These are phyloP conservation scores for Boletellus emodensis DNA, from an alignment of 768 basidiomycete genomes.

Conservation along the genomic window DNA sequence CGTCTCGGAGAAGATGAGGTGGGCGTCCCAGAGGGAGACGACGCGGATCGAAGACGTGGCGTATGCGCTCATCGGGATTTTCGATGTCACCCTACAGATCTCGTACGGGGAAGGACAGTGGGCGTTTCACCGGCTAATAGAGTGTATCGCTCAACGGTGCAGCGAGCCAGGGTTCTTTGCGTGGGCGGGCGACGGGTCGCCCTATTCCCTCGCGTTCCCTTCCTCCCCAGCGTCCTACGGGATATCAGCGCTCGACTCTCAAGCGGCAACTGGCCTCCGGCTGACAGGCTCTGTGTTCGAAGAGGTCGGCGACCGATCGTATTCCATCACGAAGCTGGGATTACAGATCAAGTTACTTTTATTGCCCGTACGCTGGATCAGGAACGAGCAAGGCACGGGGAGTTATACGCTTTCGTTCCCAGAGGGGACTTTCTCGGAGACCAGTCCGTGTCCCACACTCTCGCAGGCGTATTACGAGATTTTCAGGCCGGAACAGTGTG, in stretches of 20 bases:
- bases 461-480: slow-evolving; percentile 14
- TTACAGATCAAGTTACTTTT: not conserved
- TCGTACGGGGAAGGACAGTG: slow-evolving; percentile 22
- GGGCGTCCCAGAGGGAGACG: slow-evolving; percentile 25
- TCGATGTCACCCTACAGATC: slow-evolving; percentile 21
- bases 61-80: slow-evolving; percentile 23
- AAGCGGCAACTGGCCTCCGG: not conserved
- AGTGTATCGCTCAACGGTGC: not conserved
- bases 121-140: slow-evolving; percentile 22
- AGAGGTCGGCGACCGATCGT: not conserved
- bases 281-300: not conserved
- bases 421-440: slow-evolving; percentile 9
- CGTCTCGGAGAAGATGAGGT: slow-evolving; percentile 19
- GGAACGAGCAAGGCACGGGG: not conserved
- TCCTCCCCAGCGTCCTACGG: not conserved
- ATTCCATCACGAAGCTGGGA: slow-evolving; percentile 1
- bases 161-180: not conserved
- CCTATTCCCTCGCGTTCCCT: not conserved
- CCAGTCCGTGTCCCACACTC: slow-evolving; percentile 4
- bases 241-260: not conserved
- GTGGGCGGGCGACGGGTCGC: not conserved
- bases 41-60: slow-evolving; percentile 22
- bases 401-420: slow-evolving; percentile 14
- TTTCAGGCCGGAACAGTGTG: slow-evolving; percentile 14
- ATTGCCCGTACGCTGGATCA: slow-evolving; percentile 7